Evolutionary conservation across 805 yeast genomes (phyloP).

Genomic region (Wickerhamiella nectarea): DNA sequence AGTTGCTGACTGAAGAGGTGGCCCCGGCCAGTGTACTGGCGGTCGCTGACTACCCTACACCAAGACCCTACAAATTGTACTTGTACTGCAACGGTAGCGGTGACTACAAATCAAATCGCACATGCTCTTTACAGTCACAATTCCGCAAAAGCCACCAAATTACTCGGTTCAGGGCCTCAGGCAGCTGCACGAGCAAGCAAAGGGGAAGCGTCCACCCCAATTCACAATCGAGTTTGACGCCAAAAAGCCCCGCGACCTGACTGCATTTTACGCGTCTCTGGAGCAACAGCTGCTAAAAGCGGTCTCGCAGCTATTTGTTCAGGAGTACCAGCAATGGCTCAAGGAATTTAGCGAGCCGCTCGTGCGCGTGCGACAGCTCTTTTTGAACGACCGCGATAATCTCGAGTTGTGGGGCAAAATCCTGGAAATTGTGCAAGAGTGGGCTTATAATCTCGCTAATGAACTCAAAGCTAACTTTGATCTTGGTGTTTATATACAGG

Average conservation of each 20-base stretch:
- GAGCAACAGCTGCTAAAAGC: background rate
- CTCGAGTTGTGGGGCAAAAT: background rate
- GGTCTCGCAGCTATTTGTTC: background rate
- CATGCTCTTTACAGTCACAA: background rate
- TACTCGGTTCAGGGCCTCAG: constrained; percentile 4
- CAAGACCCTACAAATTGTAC: too few species aligned
- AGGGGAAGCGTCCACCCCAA: background rate
- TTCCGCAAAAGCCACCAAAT: background rate
- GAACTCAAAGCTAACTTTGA: background rate
- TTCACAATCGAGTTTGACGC: constrained; percentile 2
- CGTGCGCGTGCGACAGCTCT: background rate
- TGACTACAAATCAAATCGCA: too few species aligned
- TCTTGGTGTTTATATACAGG: background rate
- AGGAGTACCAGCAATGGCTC: background rate
- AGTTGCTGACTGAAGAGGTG: too few species aligned
- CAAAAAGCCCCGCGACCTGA: background rate
- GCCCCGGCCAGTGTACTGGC: too few species aligned
- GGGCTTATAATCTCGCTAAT: background rate
- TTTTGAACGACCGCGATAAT: constrained; percentile 6
- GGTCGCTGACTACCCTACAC: too few species aligned
- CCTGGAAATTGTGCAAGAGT: background rate
- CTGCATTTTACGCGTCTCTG: background rate
- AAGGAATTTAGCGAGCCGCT: background rate
- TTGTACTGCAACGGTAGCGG: too few species aligned
- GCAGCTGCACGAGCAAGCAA: background rate